Base-by-base conservation (phyloP, 2,329 filamentous ascomycete species). In the Aspergillus latus region DNA sequence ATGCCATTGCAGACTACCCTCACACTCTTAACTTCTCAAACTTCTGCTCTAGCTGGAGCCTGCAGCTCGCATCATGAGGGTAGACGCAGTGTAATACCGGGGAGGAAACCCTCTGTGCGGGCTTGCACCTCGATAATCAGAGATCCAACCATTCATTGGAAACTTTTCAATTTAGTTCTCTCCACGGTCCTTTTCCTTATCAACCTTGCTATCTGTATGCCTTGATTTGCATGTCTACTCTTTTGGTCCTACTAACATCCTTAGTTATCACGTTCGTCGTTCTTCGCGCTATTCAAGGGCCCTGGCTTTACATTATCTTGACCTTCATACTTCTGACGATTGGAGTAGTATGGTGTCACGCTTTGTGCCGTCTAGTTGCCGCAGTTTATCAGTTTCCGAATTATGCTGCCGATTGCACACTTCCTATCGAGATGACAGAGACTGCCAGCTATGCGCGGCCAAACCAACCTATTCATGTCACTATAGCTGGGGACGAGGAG, bases 261-360 rank as follows among this genome's bases (percentile, higher is more conserved):
- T 16, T 59, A 94, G 90, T 94, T 69, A 82, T 95, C 61, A 84
- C 84, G 5, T 82, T 96, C 44, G 83, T 86, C 16, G 78, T 92
- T 44, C 87, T 87, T 2, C 80, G 84, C 59, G 83, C 82, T 40
- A 79, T 85, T 58, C 77, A 83, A 49, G 83, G 83, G 42, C 84
- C 84, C 69, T 88, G 91, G 72, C 87, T 95, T 67, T 89, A 91
- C 65, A 84, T 95, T 57, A 79, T 95, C 52, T 81, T 96, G 58
- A 87, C 96, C 55, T 80, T 96, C 52, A 80, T 92, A 61, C 87
- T 95, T 56, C 75, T 95, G 50, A 78, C 87, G 51, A 82, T 87
- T 34, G 86, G 88, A 1, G 84, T 93, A 62, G 85, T 95, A 74
- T 94, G 96, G 79, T 88, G 85, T 66, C 90, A 95, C 73, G 84